Evolutionary conservation across 2,329 filamentous ascomycete species (phyloP).

Genomic region (Phaeomoniella chlamydospora): DNA sequence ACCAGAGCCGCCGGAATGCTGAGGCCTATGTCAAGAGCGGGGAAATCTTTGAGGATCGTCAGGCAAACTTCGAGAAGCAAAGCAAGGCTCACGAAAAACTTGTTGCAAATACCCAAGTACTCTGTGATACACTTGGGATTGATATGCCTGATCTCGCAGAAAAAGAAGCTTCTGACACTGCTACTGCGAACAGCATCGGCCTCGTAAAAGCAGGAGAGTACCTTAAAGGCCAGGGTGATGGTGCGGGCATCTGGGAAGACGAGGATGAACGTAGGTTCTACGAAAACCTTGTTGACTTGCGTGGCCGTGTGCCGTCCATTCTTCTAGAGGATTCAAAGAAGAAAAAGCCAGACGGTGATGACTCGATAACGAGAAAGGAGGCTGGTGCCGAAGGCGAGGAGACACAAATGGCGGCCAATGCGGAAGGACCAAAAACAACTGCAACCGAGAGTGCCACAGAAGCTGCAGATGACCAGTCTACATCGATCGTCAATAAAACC

Average conservation of each 20-base stretch:
- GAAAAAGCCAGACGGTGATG: constrained; percentile 72
- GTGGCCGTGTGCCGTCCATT: constrained; percentile 88
- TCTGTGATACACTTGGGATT: constrained; percentile 73
- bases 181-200: constrained; percentile 66
- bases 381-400: constrained; percentile 34
- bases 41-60: constrained; percentile 94
- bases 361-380: constrained; percentile 64
- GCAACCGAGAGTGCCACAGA: constrained; percentile 22
- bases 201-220: constrained; percentile 91
- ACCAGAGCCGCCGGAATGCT: constrained; percentile 84
- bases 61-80: constrained; percentile 89
- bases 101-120: constrained; percentile 73
- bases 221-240: constrained; percentile 75
- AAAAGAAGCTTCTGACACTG: constrained; percentile 53
- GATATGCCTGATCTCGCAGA: constrained; percentile 93
- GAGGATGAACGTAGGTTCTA: constrained; percentile 97
- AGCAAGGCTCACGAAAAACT: constrained; percentile 85
- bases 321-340: constrained; percentile 89
- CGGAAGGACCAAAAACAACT: constrained; percentile 30
- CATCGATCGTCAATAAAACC: constrained; percentile 92
- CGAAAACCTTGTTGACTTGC: constrained; percentile 88
- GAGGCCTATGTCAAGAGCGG: constrained; percentile 98
- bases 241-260: constrained; percentile 94
- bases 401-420: constrained; percentile 15
- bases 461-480: constrained; percentile 64